A percentile compares a stretch with the other conserved stretches of the same genome.
These are phyloP conservation scores for Pyricularia pennisetigena DNA, from an alignment of 2,329 filamentous ascomycete species.

Conservation along the genomic window DNA sequence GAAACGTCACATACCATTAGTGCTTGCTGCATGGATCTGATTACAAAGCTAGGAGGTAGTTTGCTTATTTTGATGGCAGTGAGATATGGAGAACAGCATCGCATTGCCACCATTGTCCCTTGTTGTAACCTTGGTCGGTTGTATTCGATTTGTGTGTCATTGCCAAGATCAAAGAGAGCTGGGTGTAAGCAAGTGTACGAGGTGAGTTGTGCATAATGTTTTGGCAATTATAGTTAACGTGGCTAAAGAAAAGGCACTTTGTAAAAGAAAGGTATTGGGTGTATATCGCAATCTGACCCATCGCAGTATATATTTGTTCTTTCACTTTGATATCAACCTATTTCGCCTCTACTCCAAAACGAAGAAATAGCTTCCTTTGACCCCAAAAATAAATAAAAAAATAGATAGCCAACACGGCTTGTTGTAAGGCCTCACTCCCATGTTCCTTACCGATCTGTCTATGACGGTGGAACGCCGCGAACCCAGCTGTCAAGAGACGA, in stretches of 20 bases:
- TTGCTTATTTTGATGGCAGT: background rate
- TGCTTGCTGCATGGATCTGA: background rate
- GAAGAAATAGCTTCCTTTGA: too few species aligned
- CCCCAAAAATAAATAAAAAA: too few species aligned
- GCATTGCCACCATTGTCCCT: background rate
- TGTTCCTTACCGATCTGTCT: background rate
- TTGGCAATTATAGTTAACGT: background rate
- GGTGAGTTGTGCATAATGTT: background rate
- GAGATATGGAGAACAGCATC: background rate
- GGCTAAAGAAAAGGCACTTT: background rate
- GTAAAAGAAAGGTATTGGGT: background rate
- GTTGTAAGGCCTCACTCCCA: background rate
- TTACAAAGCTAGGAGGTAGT: background rate
- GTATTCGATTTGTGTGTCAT: background rate
- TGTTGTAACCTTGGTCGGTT: background rate
- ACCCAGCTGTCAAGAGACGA: slow-evolving; percentile 1
- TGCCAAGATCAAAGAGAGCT: background rate
- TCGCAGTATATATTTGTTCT: too few species aligned
- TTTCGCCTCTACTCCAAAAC: too few species aligned
- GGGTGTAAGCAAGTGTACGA: background rate
- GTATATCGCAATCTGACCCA: too few species aligned
- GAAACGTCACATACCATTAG: background rate
- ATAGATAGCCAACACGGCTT: too few species aligned
- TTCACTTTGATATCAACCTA: too few species aligned
- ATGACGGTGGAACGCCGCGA: background rate